Evolutionary conservation across 2,329 filamentous ascomycete species (phyloP).

Genomic region (Aurifilum marmelostoma): DNA sequence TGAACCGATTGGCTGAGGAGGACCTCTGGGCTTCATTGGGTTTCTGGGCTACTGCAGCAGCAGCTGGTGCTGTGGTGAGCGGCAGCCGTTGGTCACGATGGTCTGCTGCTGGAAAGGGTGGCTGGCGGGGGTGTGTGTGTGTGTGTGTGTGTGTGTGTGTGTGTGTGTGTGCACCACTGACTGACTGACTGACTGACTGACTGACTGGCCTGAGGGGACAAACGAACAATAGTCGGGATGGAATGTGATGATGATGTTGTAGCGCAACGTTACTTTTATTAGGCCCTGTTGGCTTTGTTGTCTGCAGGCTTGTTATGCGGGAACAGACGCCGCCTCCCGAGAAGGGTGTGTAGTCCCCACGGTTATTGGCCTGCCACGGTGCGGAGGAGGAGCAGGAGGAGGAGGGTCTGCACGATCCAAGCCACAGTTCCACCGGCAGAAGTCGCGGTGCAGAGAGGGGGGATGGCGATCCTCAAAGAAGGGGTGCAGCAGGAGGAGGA

Average conservation of each 20-base stretch:
- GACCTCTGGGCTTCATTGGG: not conserved
- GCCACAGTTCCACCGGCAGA: too few relatives aligned
- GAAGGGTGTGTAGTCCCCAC: not conserved
- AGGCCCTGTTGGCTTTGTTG: not conserved
- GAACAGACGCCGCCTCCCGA: not conserved
- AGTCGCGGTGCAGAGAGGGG: not conserved
- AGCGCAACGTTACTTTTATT: slow-evolving; percentile 27
- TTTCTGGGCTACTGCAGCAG: not conserved
- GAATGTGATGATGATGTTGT: not conserved
- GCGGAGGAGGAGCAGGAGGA: not conserved
- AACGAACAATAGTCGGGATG: too few relatives aligned
- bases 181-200: too few relatives aligned
- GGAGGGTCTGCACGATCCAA: too few relatives aligned
- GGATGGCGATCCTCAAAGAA: not conserved
- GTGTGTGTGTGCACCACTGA: too few relatives aligned
- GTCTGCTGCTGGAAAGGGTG: not conserved
- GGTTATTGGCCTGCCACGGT: not conserved
- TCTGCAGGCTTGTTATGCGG: slow-evolving; percentile 1
- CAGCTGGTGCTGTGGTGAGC: not conserved
- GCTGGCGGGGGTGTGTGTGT: too few relatives aligned
- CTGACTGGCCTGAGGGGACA: too few relatives aligned
- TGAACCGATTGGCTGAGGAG: slow-evolving; percentile 2
- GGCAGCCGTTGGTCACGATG: not conserved
- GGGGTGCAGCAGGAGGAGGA: too few relatives aligned
- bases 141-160: too few relatives aligned